phyloP scores from a whole-genome alignment of 2,329 filamentous ascomycete species.

The Epichloe elymi region DNA sequence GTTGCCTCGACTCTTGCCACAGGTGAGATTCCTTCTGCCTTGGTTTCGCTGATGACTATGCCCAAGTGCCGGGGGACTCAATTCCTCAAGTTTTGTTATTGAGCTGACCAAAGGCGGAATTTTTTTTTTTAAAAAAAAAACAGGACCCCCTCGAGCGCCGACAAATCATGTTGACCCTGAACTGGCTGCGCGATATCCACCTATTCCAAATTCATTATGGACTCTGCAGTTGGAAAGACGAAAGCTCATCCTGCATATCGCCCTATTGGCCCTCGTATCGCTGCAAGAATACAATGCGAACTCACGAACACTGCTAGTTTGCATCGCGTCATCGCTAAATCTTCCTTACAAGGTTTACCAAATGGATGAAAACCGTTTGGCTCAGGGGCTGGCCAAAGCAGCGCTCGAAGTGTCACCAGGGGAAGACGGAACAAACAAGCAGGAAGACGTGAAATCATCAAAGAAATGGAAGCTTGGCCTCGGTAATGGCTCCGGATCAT shows the following conservation, averaged over 20 bases:
- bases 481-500: constrained; percentile 25
- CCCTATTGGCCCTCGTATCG: constrained; percentile 61
- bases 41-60: background rate
- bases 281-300: constrained; percentile 66
- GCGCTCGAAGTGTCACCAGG: constrained; percentile 37
- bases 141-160: constrained; percentile 28
- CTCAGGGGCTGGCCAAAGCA: constrained; percentile 58
- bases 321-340: constrained; percentile 58
- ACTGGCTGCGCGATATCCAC: constrained; percentile 39
- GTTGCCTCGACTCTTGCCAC: constrained; percentile 18
- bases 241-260: constrained; percentile 54
- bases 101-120: background rate
- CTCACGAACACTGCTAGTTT: constrained; percentile 57
- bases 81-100: background rate
- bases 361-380: constrained; percentile 62
- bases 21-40: constrained; percentile 17
- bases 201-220: constrained; percentile 47
- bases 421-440: constrained; percentile 18
- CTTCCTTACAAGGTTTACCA: constrained; percentile 51
- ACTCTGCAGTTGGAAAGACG: constrained; percentile 47
- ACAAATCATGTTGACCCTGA: constrained; percentile 31
- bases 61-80: background rate
- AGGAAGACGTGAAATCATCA: constrained; percentile 49
- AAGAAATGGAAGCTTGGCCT: constrained; percentile 60
- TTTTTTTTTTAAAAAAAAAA: constrained; percentile 16